Evolutionary conservation across 129 eudicot species (phyloP).

Genomic region (Ambrosia artemisiifolia): DNA sequence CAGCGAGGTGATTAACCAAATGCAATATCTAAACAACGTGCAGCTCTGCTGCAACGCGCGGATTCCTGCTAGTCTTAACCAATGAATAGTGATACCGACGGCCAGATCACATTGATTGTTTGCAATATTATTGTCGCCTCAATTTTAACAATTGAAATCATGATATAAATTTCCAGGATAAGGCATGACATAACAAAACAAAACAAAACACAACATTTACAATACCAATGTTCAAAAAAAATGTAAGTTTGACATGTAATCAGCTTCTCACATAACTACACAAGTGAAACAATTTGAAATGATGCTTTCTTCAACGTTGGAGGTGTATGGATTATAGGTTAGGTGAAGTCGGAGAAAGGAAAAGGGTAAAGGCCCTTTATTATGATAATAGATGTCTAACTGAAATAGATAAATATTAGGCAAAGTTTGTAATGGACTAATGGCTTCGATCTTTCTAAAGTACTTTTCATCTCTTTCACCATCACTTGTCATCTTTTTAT

Average conservation of each 20-base stretch:
- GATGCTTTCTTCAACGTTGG: neutral
- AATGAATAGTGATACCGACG: too few species aligned
- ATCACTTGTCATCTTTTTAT: constrained; percentile 33
- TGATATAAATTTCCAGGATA: too few species aligned
- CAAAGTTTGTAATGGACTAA: constrained; percentile 37
- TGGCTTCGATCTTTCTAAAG: constrained; percentile 34
- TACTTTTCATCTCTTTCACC: constrained; percentile 29
- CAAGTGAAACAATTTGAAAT: neutral
- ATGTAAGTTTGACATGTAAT: neutral
- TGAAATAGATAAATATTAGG: constrained; percentile 36
- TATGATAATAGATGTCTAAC: constrained; percentile 40
- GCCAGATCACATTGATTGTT: too few species aligned
- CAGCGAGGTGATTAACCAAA: too few species aligned
- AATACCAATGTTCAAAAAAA: too few species aligned
- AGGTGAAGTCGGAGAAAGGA: constrained; percentile 33
- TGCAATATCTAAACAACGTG: too few species aligned
- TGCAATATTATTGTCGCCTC: too few species aligned
- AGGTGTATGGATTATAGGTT: constrained; percentile 14
- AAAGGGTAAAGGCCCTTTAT: constrained; percentile 35
- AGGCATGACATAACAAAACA: too few species aligned
- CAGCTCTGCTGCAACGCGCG: too few species aligned
- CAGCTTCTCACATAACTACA: neutral
- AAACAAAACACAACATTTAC: too few species aligned
- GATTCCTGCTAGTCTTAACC: too few species aligned
- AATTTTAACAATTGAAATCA: too few species aligned